Base-by-base conservation (phyloP, 2,329 filamentous ascomycete species). In the Paramyrothecium roridum region DNA sequence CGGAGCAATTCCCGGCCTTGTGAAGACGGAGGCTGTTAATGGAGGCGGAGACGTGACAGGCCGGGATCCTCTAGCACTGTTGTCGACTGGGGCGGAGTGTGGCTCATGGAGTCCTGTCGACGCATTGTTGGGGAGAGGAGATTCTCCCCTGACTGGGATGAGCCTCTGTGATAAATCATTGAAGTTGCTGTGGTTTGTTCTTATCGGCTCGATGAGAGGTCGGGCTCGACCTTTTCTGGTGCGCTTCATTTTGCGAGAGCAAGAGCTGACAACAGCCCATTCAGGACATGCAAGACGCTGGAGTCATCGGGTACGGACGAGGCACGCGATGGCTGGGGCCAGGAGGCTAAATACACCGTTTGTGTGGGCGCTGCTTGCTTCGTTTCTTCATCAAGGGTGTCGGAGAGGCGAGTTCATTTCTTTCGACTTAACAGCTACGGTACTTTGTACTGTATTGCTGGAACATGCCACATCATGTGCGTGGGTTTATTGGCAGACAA, bases 151-250 rank as follows among this genome's bases (percentile, higher is more conserved):
- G 7, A 43, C 37, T 43, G 37, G 37, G n/a, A 43, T 43, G n/a
- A 43, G 12, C 13, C 37, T 16, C n/a, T 43, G 13, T 16, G 37
- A 43, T 13, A 43, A 43, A 19, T 43, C 37, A 43, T 43, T 53
- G n/a, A 62, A 55, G 8, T 53, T 57, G 13, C 59, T 55, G 3
- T 56, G 56, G 2, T 57, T 57, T 23, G 63, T 67, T 23, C 52
- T 57, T 21, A 67, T 67, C 3, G 65, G 62, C 4, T 60, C 55
- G 52, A 66, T 63, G 13, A 55, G 34, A 3, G 62, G 64, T 46
- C 61, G 61, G 49, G 53, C 21, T n/a, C 59, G 54, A 8, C 49
- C 50, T 52, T 63, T 59, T 54, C 54, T 52, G 20, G 61, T 51
- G 26, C 50, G 56, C 12, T 57, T 58, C 63, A 63, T 66, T 54